phyloP scores from a whole-genome alignment of 2,329 filamentous ascomycete species.

The Penicillium sumatraense region DNA sequence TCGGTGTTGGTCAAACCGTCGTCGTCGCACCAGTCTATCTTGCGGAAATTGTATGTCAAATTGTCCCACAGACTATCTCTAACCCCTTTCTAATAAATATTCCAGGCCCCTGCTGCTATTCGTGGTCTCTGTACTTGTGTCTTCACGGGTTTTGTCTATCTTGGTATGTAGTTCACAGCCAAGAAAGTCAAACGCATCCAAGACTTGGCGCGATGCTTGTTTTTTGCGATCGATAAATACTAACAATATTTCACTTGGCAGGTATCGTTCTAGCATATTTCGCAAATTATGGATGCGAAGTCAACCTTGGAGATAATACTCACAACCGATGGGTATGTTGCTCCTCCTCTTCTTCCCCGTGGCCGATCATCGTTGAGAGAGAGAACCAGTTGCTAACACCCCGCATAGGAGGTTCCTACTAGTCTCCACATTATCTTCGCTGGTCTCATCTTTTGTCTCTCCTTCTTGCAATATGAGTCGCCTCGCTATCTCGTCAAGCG shows the following conservation, averaged over 20 bases:
- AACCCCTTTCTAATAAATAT: not conserved
- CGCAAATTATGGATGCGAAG: conserved; percentile 66
- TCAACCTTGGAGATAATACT: conserved; percentile 55
- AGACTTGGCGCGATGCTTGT: conserved; percentile 1
- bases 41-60: conserved; percentile 62
- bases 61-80: not conserved
- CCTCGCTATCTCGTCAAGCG: conserved; percentile 72
- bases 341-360: not conserved
- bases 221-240: not conserved
- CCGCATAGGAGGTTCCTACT: conserved; percentile 61
- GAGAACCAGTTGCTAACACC: conserved; percentile 4
- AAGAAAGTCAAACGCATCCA: not conserved
- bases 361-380: not conserved
- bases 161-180: conserved; percentile 17
- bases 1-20: conserved; percentile 49
- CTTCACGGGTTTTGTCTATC: conserved; percentile 73
- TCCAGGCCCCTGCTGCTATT: conserved; percentile 64
- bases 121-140: conserved; percentile 75
- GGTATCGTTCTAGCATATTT: conserved; percentile 82
- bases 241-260: conserved; percentile 34
- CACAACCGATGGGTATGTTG: conserved; percentile 54
- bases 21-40: conserved; percentile 68
- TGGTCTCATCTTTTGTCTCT: conserved; percentile 70
- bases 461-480: conserved; percentile 71
- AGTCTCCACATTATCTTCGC: conserved; percentile 79